phyloP scores from a whole-genome alignment of 257 asterid genomes.

The Nicotiana benthamiana region DNA sequence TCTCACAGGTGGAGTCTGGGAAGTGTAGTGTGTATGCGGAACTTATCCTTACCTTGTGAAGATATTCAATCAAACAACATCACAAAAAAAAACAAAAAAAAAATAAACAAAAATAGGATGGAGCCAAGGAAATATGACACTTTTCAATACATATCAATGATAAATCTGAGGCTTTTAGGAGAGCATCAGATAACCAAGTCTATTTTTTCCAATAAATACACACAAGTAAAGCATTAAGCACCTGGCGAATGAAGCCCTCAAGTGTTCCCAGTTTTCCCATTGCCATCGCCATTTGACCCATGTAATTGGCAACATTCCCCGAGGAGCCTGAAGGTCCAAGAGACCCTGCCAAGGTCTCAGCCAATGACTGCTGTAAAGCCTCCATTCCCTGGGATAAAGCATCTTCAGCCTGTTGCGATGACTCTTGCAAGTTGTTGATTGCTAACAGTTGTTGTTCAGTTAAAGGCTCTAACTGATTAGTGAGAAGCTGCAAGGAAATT shows the following conservation, averaged over 20 bases:
- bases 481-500: constrained; percentile 52
- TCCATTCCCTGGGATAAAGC: constrained; percentile 97
- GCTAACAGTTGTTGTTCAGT: constrained; percentile 85
- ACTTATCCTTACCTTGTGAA: too few species aligned
- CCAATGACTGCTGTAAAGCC: constrained; percentile 87
- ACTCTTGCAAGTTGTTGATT: constrained; percentile 74
- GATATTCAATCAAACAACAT: too few species aligned
- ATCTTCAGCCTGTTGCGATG: constrained; percentile 91
- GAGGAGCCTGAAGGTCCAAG: constrained; percentile 71
- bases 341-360: constrained; percentile 87
- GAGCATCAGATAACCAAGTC: not conserved
- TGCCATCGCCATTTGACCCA: constrained; percentile 99
- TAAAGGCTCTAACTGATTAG: constrained; percentile 83
- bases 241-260: constrained; percentile 95
- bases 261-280: constrained; percentile 93
- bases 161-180: not conserved
- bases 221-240: constrained; percentile 7
- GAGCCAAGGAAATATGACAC: too few species aligned
- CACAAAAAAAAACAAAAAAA: too few species aligned
- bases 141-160: not conserved
- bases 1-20: too few species aligned
- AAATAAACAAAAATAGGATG: too few species aligned
- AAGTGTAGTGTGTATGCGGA: too few species aligned
- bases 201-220: not conserved
- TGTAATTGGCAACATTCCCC: constrained; percentile 85